Percentiles rank a stretch among this genome's conserved stretches.
phyloP scores from a whole-genome alignment of 306 rosid species.

The Prunus davidiana region DNA sequence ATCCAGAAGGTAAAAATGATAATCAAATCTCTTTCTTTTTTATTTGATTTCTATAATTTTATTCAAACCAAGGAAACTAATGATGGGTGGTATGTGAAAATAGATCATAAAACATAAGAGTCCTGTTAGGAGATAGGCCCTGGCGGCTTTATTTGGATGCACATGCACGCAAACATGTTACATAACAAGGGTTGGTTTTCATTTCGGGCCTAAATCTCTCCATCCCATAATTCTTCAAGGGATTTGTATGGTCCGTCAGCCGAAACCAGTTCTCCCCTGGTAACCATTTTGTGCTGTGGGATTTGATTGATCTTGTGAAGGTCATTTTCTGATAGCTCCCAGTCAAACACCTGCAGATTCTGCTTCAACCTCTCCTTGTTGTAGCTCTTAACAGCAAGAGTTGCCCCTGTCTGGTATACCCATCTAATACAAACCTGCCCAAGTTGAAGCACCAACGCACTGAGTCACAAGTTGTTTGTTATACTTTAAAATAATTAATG shows the following conservation, averaged over 20 bases:
- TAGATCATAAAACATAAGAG: neutral
- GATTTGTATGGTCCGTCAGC: constrained; percentile 53
- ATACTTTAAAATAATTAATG: neutral
- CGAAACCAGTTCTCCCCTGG: constrained; percentile 1
- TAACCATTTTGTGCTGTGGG: constrained; percentile 13
- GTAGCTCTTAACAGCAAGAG: constrained; percentile 46
- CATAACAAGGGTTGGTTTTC: too few species aligned
- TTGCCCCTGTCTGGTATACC: constrained; percentile 42
- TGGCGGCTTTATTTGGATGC: neutral
- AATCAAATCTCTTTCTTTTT: too few species aligned
- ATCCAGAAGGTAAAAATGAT: too few species aligned
- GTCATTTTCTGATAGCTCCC: constrained; percentile 40
- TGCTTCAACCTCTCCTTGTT: constrained; percentile 48
- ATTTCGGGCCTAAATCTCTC: constrained; percentile 15
- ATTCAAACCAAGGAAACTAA: too few species aligned
- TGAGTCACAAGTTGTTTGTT: too few species aligned
- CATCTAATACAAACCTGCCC: constrained; percentile 47
- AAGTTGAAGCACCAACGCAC: neutral
- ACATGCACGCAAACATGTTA: neutral
- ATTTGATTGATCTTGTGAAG: constrained; percentile 30
- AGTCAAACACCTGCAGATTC: constrained; percentile 48
- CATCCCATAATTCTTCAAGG: constrained; percentile 42
- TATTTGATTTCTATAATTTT: too few species aligned
- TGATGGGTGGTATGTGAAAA: too few species aligned
- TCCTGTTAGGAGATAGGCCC: neutral